Percentiles rank a stretch among this genome's conserved stretches.
Conservation (phyloP, 2,329 filamentous ascomycete species). For the Ilyonectria sp. region DNA sequence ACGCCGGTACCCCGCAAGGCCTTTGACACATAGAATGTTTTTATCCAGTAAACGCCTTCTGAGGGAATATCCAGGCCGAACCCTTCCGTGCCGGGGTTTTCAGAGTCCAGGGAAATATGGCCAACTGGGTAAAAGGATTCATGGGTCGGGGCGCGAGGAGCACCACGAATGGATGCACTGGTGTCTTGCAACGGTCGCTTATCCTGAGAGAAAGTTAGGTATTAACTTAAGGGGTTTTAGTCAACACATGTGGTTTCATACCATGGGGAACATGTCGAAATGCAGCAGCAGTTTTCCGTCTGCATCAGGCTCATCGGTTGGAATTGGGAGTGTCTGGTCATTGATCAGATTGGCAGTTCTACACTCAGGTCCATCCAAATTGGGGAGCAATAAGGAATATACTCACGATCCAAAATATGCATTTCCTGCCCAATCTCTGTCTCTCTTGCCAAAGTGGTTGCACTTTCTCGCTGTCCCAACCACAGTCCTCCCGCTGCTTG, state of each 20-base stretch:
- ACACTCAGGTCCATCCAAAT: no score
- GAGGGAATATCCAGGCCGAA: constrained; percentile 39
- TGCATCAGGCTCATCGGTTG: constrained; percentile 14
- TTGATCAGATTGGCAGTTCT: not conserved
- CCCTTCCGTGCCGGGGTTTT: constrained; percentile 28
- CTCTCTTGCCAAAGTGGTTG: constrained; percentile 34
- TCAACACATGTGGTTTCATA: accelerated
- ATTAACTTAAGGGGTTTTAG: not conserved
- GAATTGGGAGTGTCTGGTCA: constrained; percentile 32
- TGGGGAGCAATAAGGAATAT: no score
- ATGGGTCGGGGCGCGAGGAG: constrained; percentile 32
- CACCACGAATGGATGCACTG: constrained; percentile 30
- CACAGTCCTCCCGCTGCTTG: constrained; percentile 40
- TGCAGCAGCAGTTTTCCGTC: constrained; percentile 29
- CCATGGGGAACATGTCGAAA: constrained; percentile 35
- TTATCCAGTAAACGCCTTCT: constrained; percentile 49
- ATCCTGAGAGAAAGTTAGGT: constrained; percentile 27
- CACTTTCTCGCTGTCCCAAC: constrained; percentile 40
- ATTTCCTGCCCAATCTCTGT: constrained; percentile 39
- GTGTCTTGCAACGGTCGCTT: constrained; percentile 36
- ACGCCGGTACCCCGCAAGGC: constrained; percentile 46
- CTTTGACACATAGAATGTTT: constrained; percentile 48
- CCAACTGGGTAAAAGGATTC: constrained; percentile 39
- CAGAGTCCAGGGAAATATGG: constrained; percentile 45
- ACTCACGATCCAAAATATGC: constrained; percentile 47